phyloP scores from a whole-genome alignment of 1,284 basidiomycete genomes.

The Sporisorium graminicola region DNA sequence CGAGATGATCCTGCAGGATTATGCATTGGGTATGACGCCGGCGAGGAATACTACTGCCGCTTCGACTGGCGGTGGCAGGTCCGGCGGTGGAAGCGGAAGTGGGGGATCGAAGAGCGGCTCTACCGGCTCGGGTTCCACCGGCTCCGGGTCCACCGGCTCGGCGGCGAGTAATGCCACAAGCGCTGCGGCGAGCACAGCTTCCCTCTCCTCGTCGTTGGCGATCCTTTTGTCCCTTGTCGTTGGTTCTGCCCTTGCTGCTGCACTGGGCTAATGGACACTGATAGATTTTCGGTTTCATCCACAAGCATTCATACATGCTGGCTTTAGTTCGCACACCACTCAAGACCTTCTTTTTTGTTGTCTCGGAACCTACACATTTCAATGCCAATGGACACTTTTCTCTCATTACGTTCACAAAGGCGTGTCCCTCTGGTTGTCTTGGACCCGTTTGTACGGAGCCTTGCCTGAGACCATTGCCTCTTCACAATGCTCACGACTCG shows the following conservation, averaged over 20 bases:
- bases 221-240: background rate
- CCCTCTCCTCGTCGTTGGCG: background rate
- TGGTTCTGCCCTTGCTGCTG: background rate
- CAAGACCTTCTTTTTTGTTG: background rate
- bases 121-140: background rate
- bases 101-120: background rate
- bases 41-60: background rate
- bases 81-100: background rate
- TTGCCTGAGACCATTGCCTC: background rate
- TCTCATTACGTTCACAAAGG: background rate
- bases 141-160: background rate
- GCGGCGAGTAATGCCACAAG: background rate
- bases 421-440: background rate
- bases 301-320: background rate
- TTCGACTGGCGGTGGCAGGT: background rate
- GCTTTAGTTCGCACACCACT: background rate
- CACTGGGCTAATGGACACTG: background rate
- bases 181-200: background rate
- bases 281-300: background rate
- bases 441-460: background rate
- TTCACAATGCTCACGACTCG: too few species aligned
- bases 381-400: background rate
- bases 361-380: background rate
- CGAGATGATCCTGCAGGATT: conserved; percentile 46
- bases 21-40: conserved; percentile 6